These are phyloP conservation scores for Plantago rigida DNA, from an alignment of 305 asterid genomes.

Conservation along the genomic window DNA sequence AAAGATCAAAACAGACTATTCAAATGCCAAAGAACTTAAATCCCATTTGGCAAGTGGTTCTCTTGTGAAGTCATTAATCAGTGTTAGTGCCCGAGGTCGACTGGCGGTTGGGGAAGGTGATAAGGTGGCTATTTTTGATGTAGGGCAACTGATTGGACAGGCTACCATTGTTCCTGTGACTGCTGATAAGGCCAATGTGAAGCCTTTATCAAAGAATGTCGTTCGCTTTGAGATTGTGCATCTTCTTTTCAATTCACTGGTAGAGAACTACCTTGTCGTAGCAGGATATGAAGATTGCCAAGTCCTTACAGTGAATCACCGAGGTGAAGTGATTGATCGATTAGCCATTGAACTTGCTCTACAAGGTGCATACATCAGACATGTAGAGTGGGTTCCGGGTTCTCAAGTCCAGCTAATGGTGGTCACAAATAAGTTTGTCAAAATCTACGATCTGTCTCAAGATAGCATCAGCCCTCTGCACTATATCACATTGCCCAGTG, in stretches of 20 bases:
- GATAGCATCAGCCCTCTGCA: constrained; percentile 94
- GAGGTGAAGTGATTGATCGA: constrained; percentile 97
- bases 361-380: constrained; percentile 94
- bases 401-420: constrained; percentile 99
- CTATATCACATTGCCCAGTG: constrained; percentile 76
- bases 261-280: constrained; percentile 86
- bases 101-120: constrained; percentile 99
- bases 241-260: constrained; percentile 71
- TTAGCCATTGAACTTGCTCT: constrained; percentile 92
- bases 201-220: constrained; percentile 91
- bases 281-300: constrained; percentile 99
- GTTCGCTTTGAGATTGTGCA: constrained; percentile 96
- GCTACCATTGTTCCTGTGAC: constrained; percentile 90
- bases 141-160: constrained; percentile 97
- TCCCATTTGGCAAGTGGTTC: constrained; percentile 90
- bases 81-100: constrained; percentile 85
- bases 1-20: constrained; percentile 93
- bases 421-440: constrained; percentile 83
- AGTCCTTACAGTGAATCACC: constrained; percentile 86
- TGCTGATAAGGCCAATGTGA: constrained; percentile 97
- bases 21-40: constrained; percentile 91
- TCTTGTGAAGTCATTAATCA: constrained; percentile 83
- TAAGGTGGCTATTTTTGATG: constrained; percentile 95
- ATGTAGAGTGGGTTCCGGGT: constrained; percentile 92
- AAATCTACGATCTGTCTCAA: constrained; percentile 88